Conservation (phyloP, 768 basidiomycete genomes). For the Boletus vinaceobasis region DNA sequence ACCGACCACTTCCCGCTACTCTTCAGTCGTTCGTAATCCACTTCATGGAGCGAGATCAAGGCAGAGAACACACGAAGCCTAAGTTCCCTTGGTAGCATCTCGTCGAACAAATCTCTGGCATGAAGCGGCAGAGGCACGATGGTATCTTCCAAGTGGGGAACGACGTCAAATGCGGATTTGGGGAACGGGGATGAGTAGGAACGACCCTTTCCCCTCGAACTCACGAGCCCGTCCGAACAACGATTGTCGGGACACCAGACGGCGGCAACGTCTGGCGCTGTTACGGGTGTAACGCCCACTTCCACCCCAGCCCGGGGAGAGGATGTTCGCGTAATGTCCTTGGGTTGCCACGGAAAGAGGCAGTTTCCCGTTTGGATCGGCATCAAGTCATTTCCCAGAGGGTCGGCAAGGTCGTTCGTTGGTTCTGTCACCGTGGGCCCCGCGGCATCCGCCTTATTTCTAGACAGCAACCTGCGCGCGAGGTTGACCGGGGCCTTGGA, state of each 20-base stretch:
- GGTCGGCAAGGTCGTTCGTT: slow-evolving; percentile 6
- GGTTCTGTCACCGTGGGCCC: slow-evolving; percentile 9
- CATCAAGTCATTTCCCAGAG: slow-evolving; percentile 15
- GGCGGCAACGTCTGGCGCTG: slow-evolving; percentile 2
- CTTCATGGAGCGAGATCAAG: slow-evolving; percentile 56
- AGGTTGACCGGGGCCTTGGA: slow-evolving; percentile 46
- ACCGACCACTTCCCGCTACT: slow-evolving; percentile 56
- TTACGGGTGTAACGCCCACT: slow-evolving; percentile 6
- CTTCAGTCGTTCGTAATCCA: slow-evolving; percentile 48
- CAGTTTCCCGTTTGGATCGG: slow-evolving; percentile 33
- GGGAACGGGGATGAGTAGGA: slow-evolving; percentile 67
- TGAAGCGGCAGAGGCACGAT: slow-evolving; percentile 46
- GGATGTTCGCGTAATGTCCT: slow-evolving; percentile 17
- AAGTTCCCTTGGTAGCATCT: slow-evolving; percentile 67
- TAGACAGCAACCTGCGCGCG: slow-evolving; percentile 53
- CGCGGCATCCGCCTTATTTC: slow-evolving; percentile 32
- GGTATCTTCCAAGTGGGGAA: slow-evolving; percentile 50
- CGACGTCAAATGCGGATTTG: slow-evolving; percentile 55
- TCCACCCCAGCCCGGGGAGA: slow-evolving; percentile 13
- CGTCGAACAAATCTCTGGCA: slow-evolving; percentile 63
- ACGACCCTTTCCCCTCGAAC: slow-evolving; percentile 49
- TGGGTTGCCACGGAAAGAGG: slow-evolving; percentile 44
- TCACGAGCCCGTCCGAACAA: slow-evolving; percentile 16
- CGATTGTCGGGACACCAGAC: slow-evolving; percentile 16
- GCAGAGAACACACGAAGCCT: slow-evolving; percentile 55